phyloP scores from a whole-genome alignment of 2,329 filamentous ascomycete species.

The Penicillium freii region DNA sequence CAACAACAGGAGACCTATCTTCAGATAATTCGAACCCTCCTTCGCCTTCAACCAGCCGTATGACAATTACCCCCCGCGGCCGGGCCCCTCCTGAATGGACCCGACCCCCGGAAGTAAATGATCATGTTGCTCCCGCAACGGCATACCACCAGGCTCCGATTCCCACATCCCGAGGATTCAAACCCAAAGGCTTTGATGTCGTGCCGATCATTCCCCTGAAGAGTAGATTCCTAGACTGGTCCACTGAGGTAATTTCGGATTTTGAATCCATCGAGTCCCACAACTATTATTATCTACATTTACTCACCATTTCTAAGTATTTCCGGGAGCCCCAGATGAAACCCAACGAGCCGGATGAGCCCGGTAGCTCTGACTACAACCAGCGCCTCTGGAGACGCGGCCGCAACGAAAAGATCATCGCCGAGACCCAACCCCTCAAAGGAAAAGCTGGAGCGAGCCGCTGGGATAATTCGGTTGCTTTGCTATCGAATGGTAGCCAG shows the following conservation, averaged over 20 bases:
- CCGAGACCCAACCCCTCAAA: slow-evolving; percentile 91
- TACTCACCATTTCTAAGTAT: slow-evolving; percentile 56
- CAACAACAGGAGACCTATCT: slow-evolving; percentile 35
- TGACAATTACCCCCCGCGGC: slow-evolving; percentile 47
- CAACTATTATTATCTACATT: slow-evolving; percentile 14
- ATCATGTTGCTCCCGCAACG: slow-evolving; percentile 63
- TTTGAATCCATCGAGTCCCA: slow-evolving; percentile 16
- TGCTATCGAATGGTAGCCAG: slow-evolving; percentile 86
- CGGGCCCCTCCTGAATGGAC: slow-evolving; percentile 59
- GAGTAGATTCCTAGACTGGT: slow-evolving; percentile 91
- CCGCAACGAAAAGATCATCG: slow-evolving; percentile 87
- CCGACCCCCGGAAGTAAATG: slow-evolving; percentile 71
- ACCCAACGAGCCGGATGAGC: slow-evolving; percentile 90
- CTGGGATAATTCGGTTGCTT: slow-evolving; percentile 80
- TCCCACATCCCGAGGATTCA: slow-evolving; percentile 75
- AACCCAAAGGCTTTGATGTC: slow-evolving; percentile 59
- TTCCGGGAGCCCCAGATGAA: slow-evolving; percentile 99
- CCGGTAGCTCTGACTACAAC: slow-evolving; percentile 94
- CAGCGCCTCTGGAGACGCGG: slow-evolving; percentile 88
- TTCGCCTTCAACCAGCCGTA: slow-evolving; percentile 33
- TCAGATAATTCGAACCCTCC: slow-evolving; percentile 27
- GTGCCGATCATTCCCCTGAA: slow-evolving; percentile 68
- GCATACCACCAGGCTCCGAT: slow-evolving; percentile 73
- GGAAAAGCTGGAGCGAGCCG: slow-evolving; percentile 78
- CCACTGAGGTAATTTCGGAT: slow-evolving; percentile 62